phyloP scores from a whole-genome alignment of 306 rosid genomes.

The Quercus mongolica region DNA sequence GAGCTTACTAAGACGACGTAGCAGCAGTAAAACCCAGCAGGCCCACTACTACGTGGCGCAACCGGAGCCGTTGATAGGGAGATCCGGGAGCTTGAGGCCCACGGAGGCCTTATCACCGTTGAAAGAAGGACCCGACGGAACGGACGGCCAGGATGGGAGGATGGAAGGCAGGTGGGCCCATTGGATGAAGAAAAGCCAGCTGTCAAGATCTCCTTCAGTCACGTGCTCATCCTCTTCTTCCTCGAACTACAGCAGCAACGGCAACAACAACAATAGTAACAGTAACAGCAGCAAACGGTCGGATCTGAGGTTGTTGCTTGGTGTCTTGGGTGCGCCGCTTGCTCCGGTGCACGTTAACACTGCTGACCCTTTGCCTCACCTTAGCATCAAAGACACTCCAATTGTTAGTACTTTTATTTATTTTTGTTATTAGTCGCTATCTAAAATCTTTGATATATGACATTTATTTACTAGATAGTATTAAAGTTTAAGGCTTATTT shows the following conservation, averaged over 20 bases:
- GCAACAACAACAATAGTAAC: too few species aligned
- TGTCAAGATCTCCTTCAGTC: conserved; percentile 71
- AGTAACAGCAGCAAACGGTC: conserved; percentile 41
- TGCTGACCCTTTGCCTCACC: conserved; percentile 80
- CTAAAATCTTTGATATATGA: too few species aligned
- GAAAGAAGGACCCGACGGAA: conserved; percentile 91
- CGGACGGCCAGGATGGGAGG: conserved; percentile 56
- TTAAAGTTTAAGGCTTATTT: too few species aligned
- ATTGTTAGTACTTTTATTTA: conserved; percentile 53
- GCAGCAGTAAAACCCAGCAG: conserved; percentile 16
- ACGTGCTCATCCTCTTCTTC: conserved; percentile 42
- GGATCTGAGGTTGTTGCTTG: conserved; percentile 92
- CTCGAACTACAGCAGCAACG: conserved; percentile 13
- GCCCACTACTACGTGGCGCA: conserved; percentile 45
- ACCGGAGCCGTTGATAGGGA: conserved; percentile 57
- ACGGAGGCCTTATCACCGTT: conserved; percentile 90
- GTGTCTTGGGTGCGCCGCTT: conserved; percentile 94
- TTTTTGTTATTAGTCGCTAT: too few species aligned
- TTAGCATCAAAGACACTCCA: conserved; percentile 93
- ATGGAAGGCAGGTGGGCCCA: conserved; percentile 83
- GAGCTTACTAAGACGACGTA: conserved; percentile 60
- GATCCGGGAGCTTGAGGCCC: conserved; percentile 89
- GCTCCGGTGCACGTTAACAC: conserved; percentile 91
- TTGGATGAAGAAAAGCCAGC: conserved; percentile 93
- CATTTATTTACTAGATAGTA: not conserved